Evolutionary conservation across 495 filamentous ascomycete genomes (phyloP), one percentile per base, ranked within the genome.

Genomic region (Darksidea phi): DNA sequence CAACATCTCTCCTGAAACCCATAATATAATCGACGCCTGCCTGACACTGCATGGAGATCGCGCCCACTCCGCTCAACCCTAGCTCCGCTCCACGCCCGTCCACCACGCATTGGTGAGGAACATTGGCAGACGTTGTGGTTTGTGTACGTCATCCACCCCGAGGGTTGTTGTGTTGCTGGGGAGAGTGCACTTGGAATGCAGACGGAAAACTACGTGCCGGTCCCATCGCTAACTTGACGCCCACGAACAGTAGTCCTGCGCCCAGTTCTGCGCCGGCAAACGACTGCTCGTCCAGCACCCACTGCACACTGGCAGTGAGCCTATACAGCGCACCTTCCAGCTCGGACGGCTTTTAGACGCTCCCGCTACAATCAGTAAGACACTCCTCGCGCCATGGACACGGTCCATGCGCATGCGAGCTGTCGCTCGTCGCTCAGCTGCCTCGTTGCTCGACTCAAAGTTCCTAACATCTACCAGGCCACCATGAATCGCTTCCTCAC

Each of bases 401-500:
- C 18, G 12, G 23, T 45, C 10, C 37, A 26, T 21, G 47, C 47
- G 24, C 47, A 57, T 1, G 48, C 47, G 55, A 46, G 55, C 54
- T 48, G 47, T 38, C 52, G 48, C 54, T 58, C 48, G 38, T 52
- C 59, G 43, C 52, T 57, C 4, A 15, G 26, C 41, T 59, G 64
- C 8, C 42, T 58, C n/a, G 18, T 54, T 23, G n/a, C 24, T n/a
- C 54, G 55, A 10, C 15, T 63, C 8, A n/a, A 36, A 17, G 24
- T 38, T 0, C 36, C 72, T 76, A 71, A 76, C 67, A 48, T 67
- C 6, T 61, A 63, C 59, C 68, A 72, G 67, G 48, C 57, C 57
- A 70, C 58, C 36, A 76, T 76, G 74, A 76, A 76, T 61, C 70
- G 73, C 24, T 73, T 75, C 53, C 61, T 72, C 45, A 71, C 63